Percentiles rank a stretch among this genome's conserved stretches.
Conservation (phyloP, 768 basidiomycete species). For the Lactarius psammicola region DNA sequence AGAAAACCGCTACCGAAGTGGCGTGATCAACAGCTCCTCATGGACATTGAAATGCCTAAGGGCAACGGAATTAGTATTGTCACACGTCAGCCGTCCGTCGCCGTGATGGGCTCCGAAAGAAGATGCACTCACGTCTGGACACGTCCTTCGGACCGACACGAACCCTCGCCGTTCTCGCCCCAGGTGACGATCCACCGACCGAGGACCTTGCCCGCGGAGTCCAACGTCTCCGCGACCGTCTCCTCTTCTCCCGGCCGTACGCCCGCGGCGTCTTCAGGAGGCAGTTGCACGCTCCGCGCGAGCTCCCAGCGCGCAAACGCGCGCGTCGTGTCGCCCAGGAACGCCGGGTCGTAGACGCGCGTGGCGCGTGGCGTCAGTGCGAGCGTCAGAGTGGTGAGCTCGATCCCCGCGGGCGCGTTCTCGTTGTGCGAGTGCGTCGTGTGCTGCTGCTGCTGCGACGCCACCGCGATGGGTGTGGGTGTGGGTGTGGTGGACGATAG, state of each 20-base stretch:
- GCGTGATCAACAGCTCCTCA: conserved; percentile 43
- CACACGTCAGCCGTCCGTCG: not conserved
- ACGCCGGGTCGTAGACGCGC: conserved; percentile 70
- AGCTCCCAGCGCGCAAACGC: conserved; percentile 84
- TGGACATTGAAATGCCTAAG: conserved; percentile 53
- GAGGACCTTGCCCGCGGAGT: conserved; percentile 54
- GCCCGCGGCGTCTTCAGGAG: conserved; percentile 37
- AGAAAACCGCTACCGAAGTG: conserved; percentile 23
- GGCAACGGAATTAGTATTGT: not conserved
- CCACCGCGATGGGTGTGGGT: no score
- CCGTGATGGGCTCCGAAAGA: not conserved
- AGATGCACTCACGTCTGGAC: conserved; percentile 56
- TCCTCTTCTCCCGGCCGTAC: conserved; percentile 58
- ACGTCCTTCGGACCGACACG: conserved; percentile 60
- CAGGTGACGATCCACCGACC: conserved; percentile 81
- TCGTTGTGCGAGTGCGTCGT: conserved; percentile 28
- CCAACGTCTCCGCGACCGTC: conserved; percentile 75
- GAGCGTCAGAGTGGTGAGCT: conserved; percentile 68
- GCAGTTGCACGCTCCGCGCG: conserved; percentile 50
- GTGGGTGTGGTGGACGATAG: conserved; percentile 30
- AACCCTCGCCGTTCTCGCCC: conserved; percentile 62
- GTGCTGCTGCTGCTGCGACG: conserved; percentile 35
- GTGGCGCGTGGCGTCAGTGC: conserved; percentile 60
- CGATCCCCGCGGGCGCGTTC: conserved; percentile 48
- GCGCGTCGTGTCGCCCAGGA: conserved; percentile 62